Evolutionary conservation across 176 grass and related monocot genomes (phyloP).

Genomic region (Bromus sterilis): DNA sequence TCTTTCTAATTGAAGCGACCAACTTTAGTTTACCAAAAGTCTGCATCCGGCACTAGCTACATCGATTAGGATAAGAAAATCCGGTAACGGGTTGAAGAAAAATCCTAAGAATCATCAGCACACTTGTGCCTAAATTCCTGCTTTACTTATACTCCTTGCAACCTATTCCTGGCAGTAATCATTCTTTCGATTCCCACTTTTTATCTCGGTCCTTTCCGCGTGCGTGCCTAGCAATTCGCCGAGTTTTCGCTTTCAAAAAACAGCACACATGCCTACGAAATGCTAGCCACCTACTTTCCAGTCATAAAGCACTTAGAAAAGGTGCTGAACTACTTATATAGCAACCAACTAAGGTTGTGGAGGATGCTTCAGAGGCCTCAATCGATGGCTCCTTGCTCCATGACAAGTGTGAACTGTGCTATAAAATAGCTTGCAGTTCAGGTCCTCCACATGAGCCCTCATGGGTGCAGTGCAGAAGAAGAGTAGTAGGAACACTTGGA

Average conservation of each 20-base stretch:
- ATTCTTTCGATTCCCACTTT: not conserved
- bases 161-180: not conserved
- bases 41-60: not conserved
- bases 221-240: not conserved
- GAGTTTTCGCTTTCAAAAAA: not conserved
- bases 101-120: constrained; percentile 8
- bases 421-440: constrained; percentile 18
- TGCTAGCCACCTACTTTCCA: constrained; percentile 4
- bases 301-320: constrained; percentile 31
- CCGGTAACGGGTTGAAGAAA: not conserved
- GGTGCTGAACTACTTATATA: constrained; percentile 2
- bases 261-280: not conserved
- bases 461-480: constrained; percentile 31
- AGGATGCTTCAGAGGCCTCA: constrained; percentile 36
- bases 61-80: constrained; percentile 6
- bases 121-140: not conserved
- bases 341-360: constrained; percentile 20
- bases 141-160: not conserved
- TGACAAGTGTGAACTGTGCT: not conserved
- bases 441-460: not conserved
- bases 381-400: not conserved
- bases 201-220: not conserved
- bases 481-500: not conserved
- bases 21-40: constrained; percentile 11
- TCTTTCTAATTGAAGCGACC: too few species aligned